Evolutionary conservation across 768 basidiomycete genomes (phyloP), one percentile per base, ranked within the genome.

Genomic region (Pulveroboletus sp.): DNA sequence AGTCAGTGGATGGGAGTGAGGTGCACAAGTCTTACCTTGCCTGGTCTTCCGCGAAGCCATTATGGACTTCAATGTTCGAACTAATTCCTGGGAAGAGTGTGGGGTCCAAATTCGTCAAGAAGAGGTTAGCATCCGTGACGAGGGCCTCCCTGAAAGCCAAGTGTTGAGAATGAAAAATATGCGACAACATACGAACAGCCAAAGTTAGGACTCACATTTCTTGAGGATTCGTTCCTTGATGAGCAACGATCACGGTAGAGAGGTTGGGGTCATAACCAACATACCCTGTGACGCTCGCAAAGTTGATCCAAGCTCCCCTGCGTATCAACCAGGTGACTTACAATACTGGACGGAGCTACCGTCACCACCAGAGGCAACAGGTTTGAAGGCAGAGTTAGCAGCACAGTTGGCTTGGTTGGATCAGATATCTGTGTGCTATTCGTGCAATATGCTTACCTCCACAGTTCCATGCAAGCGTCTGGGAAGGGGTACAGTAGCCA

Each of bases 401-500:
- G 71, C 39, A 56, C 79, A 81, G 57, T 77, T 71, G n/a, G 63
- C 75, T 77, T 32, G 3, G 51, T 42, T 26, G 13, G 32, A 17
- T 54, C 27, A 46, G 26, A 24, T 13, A 39, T 37, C 17, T 10
- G 18, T 9, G 27, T 8, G 47, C 1, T 0, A 0, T n/a, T 18
- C 21, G 6, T 33, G 18, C 11, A 35, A 28, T 35, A n/a, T 36
- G 65, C 73, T 47, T 53, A 78, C 80, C 54, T 64, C 82, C 83
- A 62, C 82, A 83, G 28, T 72, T 60, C 79, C 81, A 83, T 21
- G 69, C 68, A 37, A 73, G 55, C 24, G 75, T 77, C 37, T 64
- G 46, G 4, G 71, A 46, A 7, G 78, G 66, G 15, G 62, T 45
- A 49, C 82, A 84, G 55, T 79, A 78, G 1, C 69, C 80, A 9